Evolutionary conservation across 2,329 filamentous ascomycete genomes (phyloP), one percentile per base, ranked within the genome.

Genomic region (Sclerotinia sclerotiorum): DNA sequence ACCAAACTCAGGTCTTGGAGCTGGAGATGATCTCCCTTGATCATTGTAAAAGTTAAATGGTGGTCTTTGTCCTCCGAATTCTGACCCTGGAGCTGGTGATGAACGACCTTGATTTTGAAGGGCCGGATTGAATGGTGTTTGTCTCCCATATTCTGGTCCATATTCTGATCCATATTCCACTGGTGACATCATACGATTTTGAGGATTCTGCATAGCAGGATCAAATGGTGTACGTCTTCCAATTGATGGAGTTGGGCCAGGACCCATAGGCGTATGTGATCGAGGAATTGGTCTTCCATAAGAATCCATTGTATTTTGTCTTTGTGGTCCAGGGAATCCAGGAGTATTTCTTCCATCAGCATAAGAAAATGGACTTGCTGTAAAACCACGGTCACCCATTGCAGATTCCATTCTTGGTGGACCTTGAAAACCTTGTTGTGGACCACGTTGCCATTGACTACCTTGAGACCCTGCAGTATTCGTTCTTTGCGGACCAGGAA

Each of bases 341-440:
- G 65, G 60, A 5, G 69, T 67, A 51, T 65, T 67, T n/a, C 68
- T 66, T 27, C 52, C 70, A 35, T 76, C 70, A 8, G 48, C 60
- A 48, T 76, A 76, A 46, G 75, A 76, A 29, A 75, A 67, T 27
- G 75, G 75, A 67, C 73, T 75, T 57, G 71, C 69, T 27, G 75
- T 76, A 56, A 74, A 75, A 7, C 71, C 75, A 65, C 75, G 68
- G 58, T 76, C 73, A 15, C 68, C 73, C 66, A 75, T 72, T 15
- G 74, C 74, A 52, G 69, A 72, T 68, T 74, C 71, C 76, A 77
- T 77, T 69, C 72, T 69, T 49, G 73, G 71, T 62, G 73, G 73
- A 24, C 52, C 63, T 64, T 64, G 61, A 44, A 32, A 32, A 19
- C 32, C 54, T 35, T 61, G 57, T 63, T 64, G 68, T 24, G 72